A percentile compares a stretch with the other conserved stretches of the same genome.
phyloP scores from a whole-genome alignment of 2,329 filamentous ascomycete genomes.

The Alternaria sp. region DNA sequence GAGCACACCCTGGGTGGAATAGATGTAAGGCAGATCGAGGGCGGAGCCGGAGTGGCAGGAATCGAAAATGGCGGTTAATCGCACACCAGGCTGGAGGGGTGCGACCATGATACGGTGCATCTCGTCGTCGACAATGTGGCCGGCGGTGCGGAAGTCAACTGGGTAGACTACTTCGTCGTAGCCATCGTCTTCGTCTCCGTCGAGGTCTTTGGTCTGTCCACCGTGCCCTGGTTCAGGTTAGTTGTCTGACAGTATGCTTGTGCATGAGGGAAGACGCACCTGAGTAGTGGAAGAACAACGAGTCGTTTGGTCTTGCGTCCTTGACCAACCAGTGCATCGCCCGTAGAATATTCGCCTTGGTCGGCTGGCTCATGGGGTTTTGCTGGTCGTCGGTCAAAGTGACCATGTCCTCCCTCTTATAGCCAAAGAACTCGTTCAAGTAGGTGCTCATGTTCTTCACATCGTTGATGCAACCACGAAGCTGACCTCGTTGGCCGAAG shows the following conservation, averaged over 20 bases:
- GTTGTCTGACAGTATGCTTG: background rate
- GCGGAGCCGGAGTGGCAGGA: constrained; percentile 81
- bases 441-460: constrained; percentile 97
- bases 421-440: constrained; percentile 85
- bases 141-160: constrained; percentile 78
- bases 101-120: constrained; percentile 82
- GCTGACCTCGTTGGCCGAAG: constrained; percentile 87
- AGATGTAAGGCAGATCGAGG: constrained; percentile 79
- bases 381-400: constrained; percentile 95
- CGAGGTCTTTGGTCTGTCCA: constrained; percentile 79
- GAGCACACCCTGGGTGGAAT: constrained; percentile 79
- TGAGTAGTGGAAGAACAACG: constrained; percentile 97
- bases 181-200: constrained; percentile 81
- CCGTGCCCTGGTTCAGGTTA: constrained; percentile 68
- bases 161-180: constrained; percentile 86
- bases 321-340: constrained; percentile 99
- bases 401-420: constrained; percentile 96
- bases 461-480: constrained; percentile 95
- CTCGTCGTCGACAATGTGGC: constrained; percentile 83
- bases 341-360: constrained; percentile 90
- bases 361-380: constrained; percentile 96
- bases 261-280: constrained; percentile 60
- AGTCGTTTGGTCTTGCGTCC: constrained; percentile 89
- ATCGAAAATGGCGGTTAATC: constrained; percentile 81
- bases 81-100: constrained; percentile 80